phyloP scores from a whole-genome alignment of 2,329 filamentous ascomycete species.

The Macrophomina pseudophaseolina region DNA sequence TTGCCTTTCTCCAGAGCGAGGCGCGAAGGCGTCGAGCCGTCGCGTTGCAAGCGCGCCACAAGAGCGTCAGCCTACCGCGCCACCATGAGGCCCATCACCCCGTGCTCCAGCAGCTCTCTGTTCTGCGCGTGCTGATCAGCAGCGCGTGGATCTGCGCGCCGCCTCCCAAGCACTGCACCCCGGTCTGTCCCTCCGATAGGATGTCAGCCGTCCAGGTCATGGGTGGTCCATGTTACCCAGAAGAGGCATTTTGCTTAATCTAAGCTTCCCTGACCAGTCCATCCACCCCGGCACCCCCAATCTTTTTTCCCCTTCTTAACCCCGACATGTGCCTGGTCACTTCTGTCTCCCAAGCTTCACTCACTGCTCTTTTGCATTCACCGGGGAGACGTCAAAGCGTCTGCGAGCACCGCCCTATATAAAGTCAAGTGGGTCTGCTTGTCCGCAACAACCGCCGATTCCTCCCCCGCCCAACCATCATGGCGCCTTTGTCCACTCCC shows the following conservation, averaged over 20 bases:
- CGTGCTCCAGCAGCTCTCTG: constrained; percentile 3
- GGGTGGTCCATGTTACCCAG: constrained; percentile 20
- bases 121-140: neutral
- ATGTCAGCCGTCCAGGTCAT: constrained; percentile 25
- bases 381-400: neutral
- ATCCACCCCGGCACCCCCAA: neutral
- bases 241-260: constrained; percentile 17
- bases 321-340: neutral
- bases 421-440: too few relatives aligned
- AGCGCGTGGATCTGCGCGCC: constrained; percentile 17
- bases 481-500: constrained; percentile 14
- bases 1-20: constrained; percentile 9
- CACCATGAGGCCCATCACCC: constrained; percentile 4
- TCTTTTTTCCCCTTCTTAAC: constrained; percentile 5
- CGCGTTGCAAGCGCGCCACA: constrained; percentile 6
- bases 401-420: neutral
- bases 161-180: neutral
- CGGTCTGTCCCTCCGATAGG: constrained; percentile 18
- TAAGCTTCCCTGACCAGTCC: neutral
- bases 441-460: neutral
- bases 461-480: neutral
- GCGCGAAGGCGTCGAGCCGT: neutral
- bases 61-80: neutral
- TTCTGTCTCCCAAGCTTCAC: neutral
- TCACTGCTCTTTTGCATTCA: neutral